These are phyloP conservation scores for Diplocarpon rosae DNA, from an alignment of 2,329 filamentous ascomycete genomes.

Conservation along the genomic window DNA sequence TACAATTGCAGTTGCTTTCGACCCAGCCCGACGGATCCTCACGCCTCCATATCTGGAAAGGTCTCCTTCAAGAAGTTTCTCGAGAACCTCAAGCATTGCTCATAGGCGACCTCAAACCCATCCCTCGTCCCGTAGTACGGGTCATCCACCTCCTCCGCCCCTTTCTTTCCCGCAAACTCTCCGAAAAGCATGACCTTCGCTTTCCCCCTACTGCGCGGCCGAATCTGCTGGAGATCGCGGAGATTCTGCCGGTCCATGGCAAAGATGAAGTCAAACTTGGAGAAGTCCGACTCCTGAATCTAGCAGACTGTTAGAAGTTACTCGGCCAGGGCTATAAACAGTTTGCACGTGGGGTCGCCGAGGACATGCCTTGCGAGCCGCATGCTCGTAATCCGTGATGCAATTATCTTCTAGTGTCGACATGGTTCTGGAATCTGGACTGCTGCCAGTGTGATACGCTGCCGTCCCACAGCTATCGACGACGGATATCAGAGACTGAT, in stretches of 20 bases:
- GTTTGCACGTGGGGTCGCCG: too few relatives aligned
- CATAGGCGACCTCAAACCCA: slow-evolving; percentile 77
- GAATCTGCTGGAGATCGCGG: slow-evolving; percentile 52
- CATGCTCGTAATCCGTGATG: slow-evolving; percentile 67
- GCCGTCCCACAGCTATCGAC: slow-evolving; percentile 87
- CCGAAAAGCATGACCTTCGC: slow-evolving; percentile 75
- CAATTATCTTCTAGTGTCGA: slow-evolving; percentile 62
- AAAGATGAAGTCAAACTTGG: slow-evolving; percentile 82
- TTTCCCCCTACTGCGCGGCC: slow-evolving; percentile 41
- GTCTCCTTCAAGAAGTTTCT: slow-evolving; percentile 37
- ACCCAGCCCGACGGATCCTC: slow-evolving; percentile 1
- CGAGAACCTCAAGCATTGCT: slow-evolving; percentile 70
- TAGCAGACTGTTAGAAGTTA: slow-evolving; percentile 18
- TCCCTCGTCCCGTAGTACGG: slow-evolving; percentile 84
- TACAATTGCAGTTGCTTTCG: neutral
- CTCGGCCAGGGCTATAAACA: too few relatives aligned
- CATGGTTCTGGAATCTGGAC: slow-evolving; percentile 77
- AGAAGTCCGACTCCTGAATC: slow-evolving; percentile 59
- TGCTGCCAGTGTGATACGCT: slow-evolving; percentile 70
- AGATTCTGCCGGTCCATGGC: slow-evolving; percentile 88
- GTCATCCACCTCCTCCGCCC: slow-evolving; percentile 65
- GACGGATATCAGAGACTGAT: slow-evolving; percentile 46
- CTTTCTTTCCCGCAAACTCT: slow-evolving; percentile 58
- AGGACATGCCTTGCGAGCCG: slow-evolving; percentile 56
- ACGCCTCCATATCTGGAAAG: slow-evolving; percentile 21